Percentiles rank a stretch among this genome's conserved stretches.
Evolutionary conservation across 495 filamentous ascomycete genomes (phyloP).

Genomic region (Aspergillus affinis): DNA sequence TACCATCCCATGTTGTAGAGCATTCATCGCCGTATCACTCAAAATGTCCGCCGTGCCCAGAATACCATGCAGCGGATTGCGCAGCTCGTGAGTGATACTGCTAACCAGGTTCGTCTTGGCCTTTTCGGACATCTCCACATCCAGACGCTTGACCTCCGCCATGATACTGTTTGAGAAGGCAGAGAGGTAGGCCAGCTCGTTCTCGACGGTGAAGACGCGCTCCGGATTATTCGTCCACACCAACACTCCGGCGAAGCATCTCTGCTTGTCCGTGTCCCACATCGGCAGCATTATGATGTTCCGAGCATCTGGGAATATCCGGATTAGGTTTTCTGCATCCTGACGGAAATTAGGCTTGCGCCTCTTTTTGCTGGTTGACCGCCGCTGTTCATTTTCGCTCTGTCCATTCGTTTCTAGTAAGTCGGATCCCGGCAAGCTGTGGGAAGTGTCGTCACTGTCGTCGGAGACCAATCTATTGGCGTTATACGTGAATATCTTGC

Average conservation of each 20-base stretch:
- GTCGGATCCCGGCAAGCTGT: conserved; percentile 9
- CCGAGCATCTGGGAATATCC: conserved; percentile 22
- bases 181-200: conserved; percentile 49
- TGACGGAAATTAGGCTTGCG: conserved; percentile 16
- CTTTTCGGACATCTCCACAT: conserved; percentile 45
- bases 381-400: conserved; percentile 29
- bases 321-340: conserved; percentile 24
- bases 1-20: conserved; percentile 56
- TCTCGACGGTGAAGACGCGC: conserved; percentile 37
- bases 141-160: conserved; percentile 58
- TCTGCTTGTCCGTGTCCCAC: conserved; percentile 57
- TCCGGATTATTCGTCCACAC: conserved; percentile 51
- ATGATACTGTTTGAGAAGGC: conserved; percentile 62
- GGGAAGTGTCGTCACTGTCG: conserved; percentile 15
- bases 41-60: conserved; percentile 63
- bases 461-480: conserved; percentile 30
- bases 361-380: conserved; percentile 28
- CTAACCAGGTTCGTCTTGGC: conserved; percentile 67
- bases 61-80: conserved; percentile 67
- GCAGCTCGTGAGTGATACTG: conserved; percentile 68
- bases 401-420: background rate
- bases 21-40: conserved; percentile 53
- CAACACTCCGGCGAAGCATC: conserved; percentile 62
- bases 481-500: conserved; percentile 60
- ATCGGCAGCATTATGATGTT: conserved; percentile 44